Evolutionary conservation across 2,329 filamentous ascomycete genomes (phyloP), one percentile per base, ranked within the genome.

Genomic region (Penicillium freii): DNA sequence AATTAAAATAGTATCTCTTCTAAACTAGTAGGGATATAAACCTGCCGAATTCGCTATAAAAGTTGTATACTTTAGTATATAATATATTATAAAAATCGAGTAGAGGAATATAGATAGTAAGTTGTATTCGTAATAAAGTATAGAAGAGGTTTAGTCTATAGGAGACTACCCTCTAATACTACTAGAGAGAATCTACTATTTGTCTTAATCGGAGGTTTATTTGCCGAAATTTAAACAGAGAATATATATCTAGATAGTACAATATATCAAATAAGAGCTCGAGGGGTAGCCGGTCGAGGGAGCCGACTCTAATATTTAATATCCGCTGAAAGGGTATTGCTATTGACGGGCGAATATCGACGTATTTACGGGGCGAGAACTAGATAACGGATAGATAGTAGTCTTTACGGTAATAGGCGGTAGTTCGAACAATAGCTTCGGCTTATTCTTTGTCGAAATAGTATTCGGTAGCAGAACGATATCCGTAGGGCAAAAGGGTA

Each of bases 211-310:
- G 36, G 56, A 50, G 56, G 25, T 56, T 60, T 51, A 60, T 53
- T 27, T 62, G 59, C 52, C 61, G 56, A 58, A 63, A 58, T 27
- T 54, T 58, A 48, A 61, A 61, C 2, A 61, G 27, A 52, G 56
- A 58, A 48, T 48, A 13, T 27, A 61, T 53, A 11, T 60, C 54
- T 36, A 60, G 54, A 49, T n/a, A 15, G 50, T 2, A 31, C 0
- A 60, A 29, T 11, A 10, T 54, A n/a, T 60, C 40, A 44, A 39
- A 34, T 29, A 60, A 33, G 54, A 23, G 23, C 23, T 23, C 23
- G 23, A 23, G 23, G 23, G 23, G 23, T 23, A 23, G 23, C 23
- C 23, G 23, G 4, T 23, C 23, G 23, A 23, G 23, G 23, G 23
- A 23, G 23, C 23, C 23, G 23, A 23, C 23, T 23, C 23, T 4